Conservation (phyloP, 2,329 filamentous ascomycete genomes). For the Aureobasidium subglaciale region DNA sequence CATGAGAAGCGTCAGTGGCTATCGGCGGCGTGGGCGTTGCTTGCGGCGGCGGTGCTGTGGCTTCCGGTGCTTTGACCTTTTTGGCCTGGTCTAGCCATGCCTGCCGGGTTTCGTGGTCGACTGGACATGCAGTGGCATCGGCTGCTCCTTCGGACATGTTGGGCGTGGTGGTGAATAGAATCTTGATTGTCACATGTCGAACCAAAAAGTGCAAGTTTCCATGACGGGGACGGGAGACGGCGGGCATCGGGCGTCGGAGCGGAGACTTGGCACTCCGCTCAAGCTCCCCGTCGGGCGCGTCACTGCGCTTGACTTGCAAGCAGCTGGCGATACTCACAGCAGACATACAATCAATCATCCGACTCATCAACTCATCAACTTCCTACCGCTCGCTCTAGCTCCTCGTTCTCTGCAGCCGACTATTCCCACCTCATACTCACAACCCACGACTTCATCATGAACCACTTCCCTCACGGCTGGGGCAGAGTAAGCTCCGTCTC, state of each 20-base stretch:
- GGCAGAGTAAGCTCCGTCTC: conserved; percentile 48
- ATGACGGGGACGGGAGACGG: neutral
- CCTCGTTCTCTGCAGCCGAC: neutral
- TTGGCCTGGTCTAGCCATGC: conserved; percentile 65
- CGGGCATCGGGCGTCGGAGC: neutral
- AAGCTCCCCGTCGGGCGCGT: conserved; percentile 4
- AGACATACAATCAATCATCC: neutral
- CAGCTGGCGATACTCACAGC: neutral
- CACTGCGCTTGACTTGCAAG: conserved; percentile 1
- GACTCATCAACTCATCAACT: neutral
- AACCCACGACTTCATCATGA: conserved; percentile 41
- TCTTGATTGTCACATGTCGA: conserved; percentile 2
- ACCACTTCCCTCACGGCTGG: conserved; percentile 60
- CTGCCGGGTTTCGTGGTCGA: conserved; percentile 83
- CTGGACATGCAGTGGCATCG: conserved; percentile 55
- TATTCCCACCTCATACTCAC: conserved; percentile 12
- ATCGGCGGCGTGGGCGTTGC: conserved; percentile 19
- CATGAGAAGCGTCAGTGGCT: conserved; percentile 33
- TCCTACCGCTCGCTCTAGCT: neutral
- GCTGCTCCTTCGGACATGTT: conserved; percentile 6
- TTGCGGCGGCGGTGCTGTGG: conserved; percentile 29
- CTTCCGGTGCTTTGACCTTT: conserved; percentile 17
- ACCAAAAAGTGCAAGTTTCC: neutral
- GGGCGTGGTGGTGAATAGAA: neutral
- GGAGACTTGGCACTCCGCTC: neutral